These are phyloP conservation scores for Apiospora hydei DNA, from an alignment of 2,329 filamentous ascomycete genomes.

Conservation along the genomic window DNA sequence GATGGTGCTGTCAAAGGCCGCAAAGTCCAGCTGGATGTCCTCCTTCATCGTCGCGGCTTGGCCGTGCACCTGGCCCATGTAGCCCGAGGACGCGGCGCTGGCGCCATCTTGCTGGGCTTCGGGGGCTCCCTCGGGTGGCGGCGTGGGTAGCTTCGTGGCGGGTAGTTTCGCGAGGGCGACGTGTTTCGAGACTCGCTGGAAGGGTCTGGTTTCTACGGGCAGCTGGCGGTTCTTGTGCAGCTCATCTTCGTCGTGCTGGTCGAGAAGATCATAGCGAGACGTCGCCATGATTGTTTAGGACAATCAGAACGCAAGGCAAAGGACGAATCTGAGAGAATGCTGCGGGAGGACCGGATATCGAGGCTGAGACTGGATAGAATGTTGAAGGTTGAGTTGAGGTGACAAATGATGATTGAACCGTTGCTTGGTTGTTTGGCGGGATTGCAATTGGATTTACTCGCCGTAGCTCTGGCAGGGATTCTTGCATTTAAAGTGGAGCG, in stretches of 20 bases:
- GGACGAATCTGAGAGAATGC: no score
- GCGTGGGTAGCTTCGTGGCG: slow-evolving; percentile 66
- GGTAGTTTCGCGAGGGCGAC: slow-evolving; percentile 68
- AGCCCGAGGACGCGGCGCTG: slow-evolving; percentile 31
- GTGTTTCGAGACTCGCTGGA: slow-evolving; percentile 85
- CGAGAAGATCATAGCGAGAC: slow-evolving; percentile 59
- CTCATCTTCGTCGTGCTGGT: slow-evolving; percentile 79
- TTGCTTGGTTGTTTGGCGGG: slow-evolving; percentile 10
- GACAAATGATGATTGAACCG: background rate
- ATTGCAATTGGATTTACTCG: slow-evolving; percentile 6
- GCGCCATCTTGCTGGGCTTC: slow-evolving; percentile 39
- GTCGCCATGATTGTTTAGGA: slow-evolving; percentile 35
- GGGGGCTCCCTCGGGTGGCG: slow-evolving; percentile 63
- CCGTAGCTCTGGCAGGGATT: background rate
- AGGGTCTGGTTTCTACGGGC: slow-evolving; percentile 90
- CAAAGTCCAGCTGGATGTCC: slow-evolving; percentile 87
- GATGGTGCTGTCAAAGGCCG: slow-evolving; percentile 85
- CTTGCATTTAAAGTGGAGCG: slow-evolving; percentile 3
- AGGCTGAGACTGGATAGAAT: background rate
- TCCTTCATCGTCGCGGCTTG: slow-evolving; percentile 71
- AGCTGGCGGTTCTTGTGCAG: slow-evolving; percentile 88
- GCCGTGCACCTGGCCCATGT: slow-evolving; percentile 47
- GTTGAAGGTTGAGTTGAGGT: background rate
- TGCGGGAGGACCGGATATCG: background rate
- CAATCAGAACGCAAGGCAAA: background rate